Evolutionary conservation across 1,139 yeast species (phyloP).

Genomic region (Yamadazyma taylorii): DNA sequence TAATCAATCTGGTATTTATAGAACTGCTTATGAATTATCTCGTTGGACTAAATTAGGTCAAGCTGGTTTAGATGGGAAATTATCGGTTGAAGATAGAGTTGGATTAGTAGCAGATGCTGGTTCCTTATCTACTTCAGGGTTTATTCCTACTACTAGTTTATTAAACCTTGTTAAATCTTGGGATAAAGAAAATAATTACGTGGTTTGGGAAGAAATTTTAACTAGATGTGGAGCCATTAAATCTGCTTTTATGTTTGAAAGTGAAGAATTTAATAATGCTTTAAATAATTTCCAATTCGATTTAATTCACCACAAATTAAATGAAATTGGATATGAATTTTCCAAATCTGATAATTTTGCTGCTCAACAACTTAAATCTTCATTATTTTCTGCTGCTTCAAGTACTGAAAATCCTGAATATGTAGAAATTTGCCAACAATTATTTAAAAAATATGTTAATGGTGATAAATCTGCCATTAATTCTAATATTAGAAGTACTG

Average conservation of each 20-base stretch:
- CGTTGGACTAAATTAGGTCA: constrained; percentile 75
- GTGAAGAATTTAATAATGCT: constrained; percentile 52
- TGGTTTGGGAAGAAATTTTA: constrained; percentile 77
- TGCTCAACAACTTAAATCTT: constrained; percentile 71
- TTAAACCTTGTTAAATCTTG: constrained; percentile 65
- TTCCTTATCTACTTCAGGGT: constrained; percentile 72
- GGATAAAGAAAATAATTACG: constrained; percentile 67
- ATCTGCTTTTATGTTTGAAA: constrained; percentile 72
- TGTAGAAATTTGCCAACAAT: constrained; percentile 50
- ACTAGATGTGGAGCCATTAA: constrained; percentile 54
- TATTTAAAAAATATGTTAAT: constrained; percentile 57
- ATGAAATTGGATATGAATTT: constrained; percentile 71
- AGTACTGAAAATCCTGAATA: constrained; percentile 56
- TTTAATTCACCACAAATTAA: constrained; percentile 59
- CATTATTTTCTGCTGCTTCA: constrained; percentile 71
- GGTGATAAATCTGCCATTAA: constrained; percentile 75
- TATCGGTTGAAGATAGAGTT: constrained; percentile 81
- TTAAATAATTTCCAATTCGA: constrained; percentile 59
- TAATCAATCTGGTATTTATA: constrained; percentile 79
- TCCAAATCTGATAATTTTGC: constrained; percentile 62
- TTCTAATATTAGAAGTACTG: constrained; percentile 75
- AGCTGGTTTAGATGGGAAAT: constrained; percentile 63
- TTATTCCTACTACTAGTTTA: constrained; percentile 64
- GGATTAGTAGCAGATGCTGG: constrained; percentile 85
- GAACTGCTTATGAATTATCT: constrained; percentile 68